Base-by-base conservation (phyloP, 2,329 filamentous ascomycete species). In the Coniochaeta sp. region DNA sequence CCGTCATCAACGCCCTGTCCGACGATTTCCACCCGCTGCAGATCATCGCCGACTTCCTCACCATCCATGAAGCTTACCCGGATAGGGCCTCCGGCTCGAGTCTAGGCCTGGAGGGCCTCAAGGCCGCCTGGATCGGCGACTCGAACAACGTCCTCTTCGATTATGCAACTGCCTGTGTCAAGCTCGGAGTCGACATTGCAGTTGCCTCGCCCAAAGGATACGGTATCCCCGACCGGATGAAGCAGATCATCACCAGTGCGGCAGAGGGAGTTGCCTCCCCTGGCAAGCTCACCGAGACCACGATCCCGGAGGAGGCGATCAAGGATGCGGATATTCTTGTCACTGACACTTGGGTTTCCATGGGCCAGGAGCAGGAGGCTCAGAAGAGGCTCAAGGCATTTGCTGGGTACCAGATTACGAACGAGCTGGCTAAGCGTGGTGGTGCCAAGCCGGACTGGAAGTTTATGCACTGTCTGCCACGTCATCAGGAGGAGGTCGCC, bases 81-180 rank as follows among this genome's bases (percentile, higher is more conserved):
- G 73, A 76, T 0, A 63, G 68, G 8, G 65, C 66, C 3, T 63
- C 68, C 31, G 57, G 58, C 1, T 56, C 62, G 26, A 68, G 65
- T 50, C 76, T 95, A 7, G 87, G 89, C 1, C 75, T 95, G 4
- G 81, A 89, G 59, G 89, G 90, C 1, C 70, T 96, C 62, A 97
- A 96, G 72, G 81, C 97, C 55, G 92, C 94, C 14, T 99, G 94
- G 94, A 78, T 99, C 45, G 92, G 92, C 50, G 92, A 99, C 66
- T 90, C 91, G 10, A 99, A 97, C 74, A 99, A 99, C 61, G 92
- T 99, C 26, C 81, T 97, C 22, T 96, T 91, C 64, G 92, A 99
- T 65, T 78, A 97, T 51, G 91, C 91, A 48, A 92, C 94, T 59
- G 91, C 82, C 35, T 91, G 88, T 52, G 75, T 87, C 60, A 97